Conservation (phyloP, 805 yeast species). For the Barnettozyma pratensis region DNA sequence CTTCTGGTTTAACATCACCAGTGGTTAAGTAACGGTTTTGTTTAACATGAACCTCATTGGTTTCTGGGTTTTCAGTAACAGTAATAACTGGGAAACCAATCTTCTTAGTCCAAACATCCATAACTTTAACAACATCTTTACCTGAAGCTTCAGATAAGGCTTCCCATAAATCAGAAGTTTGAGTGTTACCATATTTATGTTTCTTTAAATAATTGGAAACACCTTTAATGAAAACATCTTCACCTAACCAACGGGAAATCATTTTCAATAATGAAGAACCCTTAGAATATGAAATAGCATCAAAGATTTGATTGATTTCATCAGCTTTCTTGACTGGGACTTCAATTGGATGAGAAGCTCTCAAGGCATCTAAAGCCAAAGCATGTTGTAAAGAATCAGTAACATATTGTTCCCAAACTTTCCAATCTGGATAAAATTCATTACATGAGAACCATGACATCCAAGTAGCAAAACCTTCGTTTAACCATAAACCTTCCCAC, state of each 20-base stretch:
- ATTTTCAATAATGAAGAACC: slow-evolving; percentile 77
- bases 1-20: slow-evolving; percentile 73
- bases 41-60: slow-evolving; percentile 45
- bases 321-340: slow-evolving; percentile 75
- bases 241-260: slow-evolving; percentile 79
- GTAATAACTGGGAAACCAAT: slow-evolving; percentile 73
- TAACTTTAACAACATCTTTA: slow-evolving; percentile 62
- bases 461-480: slow-evolving; percentile 90
- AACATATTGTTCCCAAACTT: slow-evolving; percentile 81
- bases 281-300: slow-evolving; percentile 76
- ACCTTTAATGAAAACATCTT: slow-evolving; percentile 70
- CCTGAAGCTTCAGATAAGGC: slow-evolving; percentile 67
- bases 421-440: slow-evolving; percentile 76
- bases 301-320: slow-evolving; percentile 80
- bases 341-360: slow-evolving; percentile 83
- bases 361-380: slow-evolving; percentile 66
- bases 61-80: slow-evolving; percentile 49
- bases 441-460: slow-evolving; percentile 85
- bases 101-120: slow-evolving; percentile 78
- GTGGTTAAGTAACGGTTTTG: slow-evolving; percentile 75
- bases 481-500: slow-evolving; percentile 89
- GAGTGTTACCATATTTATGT: slow-evolving; percentile 74
- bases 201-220: slow-evolving; percentile 71
- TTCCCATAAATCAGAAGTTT: slow-evolving; percentile 73
- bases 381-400: slow-evolving; percentile 74